Evolutionary conservation across 2,329 filamentous ascomycete species (phyloP), one percentile per base, ranked within the genome.

Genomic region (Pseudovirgaria hyperparasitica): DNA sequence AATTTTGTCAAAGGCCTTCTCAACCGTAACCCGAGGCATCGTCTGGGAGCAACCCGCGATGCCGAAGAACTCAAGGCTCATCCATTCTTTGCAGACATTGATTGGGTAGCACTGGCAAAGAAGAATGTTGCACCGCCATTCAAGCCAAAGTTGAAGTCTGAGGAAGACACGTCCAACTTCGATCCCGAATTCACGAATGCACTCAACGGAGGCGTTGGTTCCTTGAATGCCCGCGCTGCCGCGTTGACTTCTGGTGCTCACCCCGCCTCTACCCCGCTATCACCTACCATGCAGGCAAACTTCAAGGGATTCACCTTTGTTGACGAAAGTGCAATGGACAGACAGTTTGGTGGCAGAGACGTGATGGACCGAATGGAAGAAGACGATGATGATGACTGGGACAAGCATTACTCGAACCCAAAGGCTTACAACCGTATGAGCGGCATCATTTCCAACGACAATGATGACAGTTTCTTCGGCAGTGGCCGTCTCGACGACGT

Each of bases 271-370:
- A 98, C 90, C 0, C 90, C 90, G 1, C 64, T 98, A 14, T 93
- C 85, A 9, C 90, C 90, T 1, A 92, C 84, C 3, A 86, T 94
- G 58, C 90, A 98, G 57, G 90, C 87, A 36, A 94, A 96, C 49
- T 98, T 98, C 63, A 82, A 90, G 46, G 90, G 90, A 18, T 98
- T 98, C 56, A 98, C 90, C 0, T 98, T 92, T 52, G 90, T 96
- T n/a, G 90, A 96, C 43, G 87, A 96, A 58, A 94, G 82, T 46
- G 82, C 82, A 2, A 76, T 98, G 30, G 86, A 96, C 27, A 82
- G 87, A 36, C 77, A 90, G 39, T 85, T 82, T 30, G 50, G 43
- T 13, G 52, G 56, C 28, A 45, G 52, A n/a, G 45, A 53, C 12
- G 50, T 48, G 29, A 46, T 41, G 35, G 56, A 54, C 38, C 72